These are phyloP conservation scores for Magnolia kwangsiensis DNA, from an alignment of 164 flowering plant genomes.

Conservation along the genomic window DNA sequence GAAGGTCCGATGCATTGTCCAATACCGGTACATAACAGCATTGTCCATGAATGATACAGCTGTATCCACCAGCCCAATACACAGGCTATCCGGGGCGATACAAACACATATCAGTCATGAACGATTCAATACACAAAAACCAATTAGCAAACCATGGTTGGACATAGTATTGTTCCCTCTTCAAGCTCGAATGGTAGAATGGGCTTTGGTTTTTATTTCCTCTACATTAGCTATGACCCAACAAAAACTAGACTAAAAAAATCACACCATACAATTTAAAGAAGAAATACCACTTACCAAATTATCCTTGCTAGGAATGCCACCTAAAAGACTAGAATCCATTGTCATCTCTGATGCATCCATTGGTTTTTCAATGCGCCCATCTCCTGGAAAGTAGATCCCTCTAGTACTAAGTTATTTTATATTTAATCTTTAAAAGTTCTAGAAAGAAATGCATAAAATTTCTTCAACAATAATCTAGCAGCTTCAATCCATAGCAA, in stretches of 20 bases:
- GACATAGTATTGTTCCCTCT: background rate
- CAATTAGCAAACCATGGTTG: background rate
- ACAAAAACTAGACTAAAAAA: background rate
- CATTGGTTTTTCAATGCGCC: background rate
- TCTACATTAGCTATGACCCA: background rate
- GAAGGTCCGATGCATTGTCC: too few relatives aligned
- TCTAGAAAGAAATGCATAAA: background rate
- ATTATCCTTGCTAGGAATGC: conserved; percentile 2
- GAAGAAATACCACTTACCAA: background rate
- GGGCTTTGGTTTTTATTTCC: background rate
- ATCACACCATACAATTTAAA: background rate
- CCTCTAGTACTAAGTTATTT: background rate
- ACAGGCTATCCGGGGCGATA: background rate
- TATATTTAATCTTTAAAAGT: background rate
- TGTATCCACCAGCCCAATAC: too few relatives aligned
- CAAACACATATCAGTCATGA: background rate
- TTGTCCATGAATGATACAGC: too few relatives aligned
- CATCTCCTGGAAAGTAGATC: conserved; percentile 6
- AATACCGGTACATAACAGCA: too few relatives aligned
- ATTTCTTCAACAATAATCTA: background rate
- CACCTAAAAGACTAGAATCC: background rate
- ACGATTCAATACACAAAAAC: background rate
- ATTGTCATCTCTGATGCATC: background rate
- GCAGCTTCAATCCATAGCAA: background rate
- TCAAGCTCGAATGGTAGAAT: background rate